A percentile compares a stretch with the other conserved stretches of the same genome.
Evolutionary conservation across 495 filamentous ascomycete species (phyloP).

Genomic region (Tricharina praecox): DNA sequence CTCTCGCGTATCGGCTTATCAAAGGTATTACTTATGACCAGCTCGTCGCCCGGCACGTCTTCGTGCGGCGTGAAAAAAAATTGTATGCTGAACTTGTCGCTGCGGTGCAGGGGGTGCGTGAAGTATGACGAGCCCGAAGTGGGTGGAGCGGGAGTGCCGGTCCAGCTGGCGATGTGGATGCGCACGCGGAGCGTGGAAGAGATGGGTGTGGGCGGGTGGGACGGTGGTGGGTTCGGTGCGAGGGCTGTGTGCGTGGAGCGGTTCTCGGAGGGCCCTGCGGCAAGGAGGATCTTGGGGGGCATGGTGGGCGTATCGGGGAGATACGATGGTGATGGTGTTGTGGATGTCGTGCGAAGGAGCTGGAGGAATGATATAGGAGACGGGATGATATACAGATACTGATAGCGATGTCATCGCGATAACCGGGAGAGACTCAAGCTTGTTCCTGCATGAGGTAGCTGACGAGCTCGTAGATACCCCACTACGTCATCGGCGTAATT

Average conservation of each 20-base stretch:
- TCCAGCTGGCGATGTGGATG: neutral
- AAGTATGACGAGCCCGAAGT: constrained; percentile 42
- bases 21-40: constrained; percentile 88
- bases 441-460: no score
- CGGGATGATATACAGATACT: neutral
- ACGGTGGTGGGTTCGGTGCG: constrained; percentile 9
- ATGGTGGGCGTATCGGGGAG: no score
- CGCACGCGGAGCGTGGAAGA: neutral
- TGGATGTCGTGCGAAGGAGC: neutral
- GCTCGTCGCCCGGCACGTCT: constrained; percentile 47
- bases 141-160: neutral
- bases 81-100: constrained; percentile 66
- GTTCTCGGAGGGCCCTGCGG: constrained; percentile 4
- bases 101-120: constrained; percentile 43
- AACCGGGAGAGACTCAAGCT: no score
- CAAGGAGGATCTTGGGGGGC: constrained; percentile 14
- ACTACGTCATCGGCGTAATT: no score
- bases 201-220: constrained; percentile 5
- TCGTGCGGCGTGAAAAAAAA: constrained; percentile 56
- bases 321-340: constrained; percentile 14
- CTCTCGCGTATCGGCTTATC: constrained; percentile 68
- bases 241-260: constrained; percentile 5
- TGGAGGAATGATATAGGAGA: constrained; percentile 8
- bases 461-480: no score
- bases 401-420: neutral